A percentile compares a stretch with the other conserved stretches of the same genome.
phyloP scores from a whole-genome alignment of 2,329 filamentous ascomycete genomes.

The Sphaerulina populicola region DNA sequence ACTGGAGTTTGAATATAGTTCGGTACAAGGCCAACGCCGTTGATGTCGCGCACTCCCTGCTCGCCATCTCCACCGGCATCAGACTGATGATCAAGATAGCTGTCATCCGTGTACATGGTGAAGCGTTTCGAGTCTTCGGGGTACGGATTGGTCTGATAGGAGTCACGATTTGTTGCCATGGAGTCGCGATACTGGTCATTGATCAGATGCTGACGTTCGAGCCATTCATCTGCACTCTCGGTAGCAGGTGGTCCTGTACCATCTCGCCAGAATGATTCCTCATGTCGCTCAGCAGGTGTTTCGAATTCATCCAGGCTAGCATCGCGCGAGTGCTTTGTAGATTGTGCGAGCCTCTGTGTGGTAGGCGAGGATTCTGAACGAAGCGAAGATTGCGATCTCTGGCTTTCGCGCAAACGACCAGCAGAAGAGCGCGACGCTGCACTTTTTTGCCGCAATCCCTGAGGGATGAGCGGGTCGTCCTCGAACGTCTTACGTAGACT shows the following conservation, averaged over 20 bases:
- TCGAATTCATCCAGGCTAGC: conserved; percentile 37
- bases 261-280: conserved; percentile 44
- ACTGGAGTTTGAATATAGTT: conserved; percentile 63
- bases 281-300: conserved; percentile 31
- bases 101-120: conserved; percentile 49
- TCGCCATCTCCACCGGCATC: conserved; percentile 47
- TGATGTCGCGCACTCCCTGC: conserved; percentile 53
- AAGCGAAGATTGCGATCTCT: conserved; percentile 51
- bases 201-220: conserved; percentile 48
- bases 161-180: conserved; percentile 31
- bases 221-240: conserved; percentile 43
- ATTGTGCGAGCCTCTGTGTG: conserved; percentile 47
- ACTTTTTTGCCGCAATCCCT: conserved; percentile 29
- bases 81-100: conserved; percentile 36
- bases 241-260: conserved; percentile 25
- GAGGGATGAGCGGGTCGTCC: conserved; percentile 37
- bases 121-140: conserved; percentile 47
- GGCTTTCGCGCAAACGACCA: conserved; percentile 48
- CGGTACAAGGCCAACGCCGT: conserved; percentile 60
- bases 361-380: conserved; percentile 51
- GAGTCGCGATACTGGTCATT: conserved; percentile 51
- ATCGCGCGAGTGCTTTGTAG: conserved; percentile 46
- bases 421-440: conserved; percentile 49
- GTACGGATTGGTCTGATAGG: conserved; percentile 43
- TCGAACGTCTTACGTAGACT: conserved; percentile 53